Evolutionary conservation across 306 rosid genomes (phyloP), one percentile per base, ranked within the genome.

Genomic region (Casuarina equisetifolia): DNA sequence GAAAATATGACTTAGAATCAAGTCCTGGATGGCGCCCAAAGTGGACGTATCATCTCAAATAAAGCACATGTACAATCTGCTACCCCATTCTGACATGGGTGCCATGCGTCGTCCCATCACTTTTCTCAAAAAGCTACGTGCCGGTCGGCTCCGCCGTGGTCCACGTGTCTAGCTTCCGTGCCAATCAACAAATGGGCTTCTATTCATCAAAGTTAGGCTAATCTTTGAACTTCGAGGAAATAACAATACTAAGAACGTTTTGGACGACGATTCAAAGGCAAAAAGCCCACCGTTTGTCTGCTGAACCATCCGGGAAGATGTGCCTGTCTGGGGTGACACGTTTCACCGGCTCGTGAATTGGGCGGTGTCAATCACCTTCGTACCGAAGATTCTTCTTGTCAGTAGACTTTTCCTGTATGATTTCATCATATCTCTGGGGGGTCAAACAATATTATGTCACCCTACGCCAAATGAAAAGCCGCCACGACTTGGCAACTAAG

Each of bases 301-400:
- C 25, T n/a, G 17, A 69, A 12, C 77, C 64, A 35, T 3, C 46
- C 35, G 73, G 16, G 55, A 44, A 32, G 0, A 11, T 8, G 71
- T 19, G 66, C 11, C 46, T 0, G 48, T 74, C 16, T 11, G 36
- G 73, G 54, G 11, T 5, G 43, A 79, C 80, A 75, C 72, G 73
- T 88, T 86, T 80, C 89, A 72, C 13, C 0, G 44, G 42, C 63
- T 49, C n/a, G 71, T 52, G 42, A 25, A 12, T 17, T 78, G 45
- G 95, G 73, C 93, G 96, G 96, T 75, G 85, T 69, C 69, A 69
- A 25, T 25, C 32, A 25, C 32, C 32, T 25, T 25, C 32, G 32
- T 25, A 25, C 32, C 32, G 32, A 25, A 25, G 32, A 25, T 25
- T 25, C 32, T 25, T 25, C 32, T 25, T 25, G 32, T 25, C 32